These are phyloP conservation scores for Botrytis deweyae DNA, from an alignment of 2,329 filamentous ascomycete genomes.

Conservation along the genomic window DNA sequence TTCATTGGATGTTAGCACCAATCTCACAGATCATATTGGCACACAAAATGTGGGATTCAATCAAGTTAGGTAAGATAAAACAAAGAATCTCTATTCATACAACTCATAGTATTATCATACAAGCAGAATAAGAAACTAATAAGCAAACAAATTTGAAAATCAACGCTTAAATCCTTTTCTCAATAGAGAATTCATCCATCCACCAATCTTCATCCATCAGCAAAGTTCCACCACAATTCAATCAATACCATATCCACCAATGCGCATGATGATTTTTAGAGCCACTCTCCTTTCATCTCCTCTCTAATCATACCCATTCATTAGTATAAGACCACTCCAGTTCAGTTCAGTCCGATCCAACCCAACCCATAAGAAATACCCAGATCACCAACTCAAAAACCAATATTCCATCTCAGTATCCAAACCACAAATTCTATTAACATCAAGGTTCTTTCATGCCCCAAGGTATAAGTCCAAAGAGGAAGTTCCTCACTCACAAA, in stretches of 20 bases:
- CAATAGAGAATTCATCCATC: neutral
- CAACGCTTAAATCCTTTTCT: neutral
- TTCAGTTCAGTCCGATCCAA: neutral
- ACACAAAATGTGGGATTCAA: neutral
- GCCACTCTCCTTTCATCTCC: neutral
- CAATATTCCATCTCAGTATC: neutral
- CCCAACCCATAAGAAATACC: neutral
- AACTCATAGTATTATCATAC: neutral
- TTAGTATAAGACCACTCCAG: neutral
- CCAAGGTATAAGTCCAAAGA: slow-evolving; percentile 2
- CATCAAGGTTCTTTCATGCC: slow-evolving; percentile 17
- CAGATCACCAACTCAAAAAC: neutral
- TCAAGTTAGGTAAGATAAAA: neutral
- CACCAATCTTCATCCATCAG: neutral
- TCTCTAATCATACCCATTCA: neutral
- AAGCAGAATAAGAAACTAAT: neutral
- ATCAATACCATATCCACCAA: neutral
- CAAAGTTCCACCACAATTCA: neutral
- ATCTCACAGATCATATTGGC: neutral
- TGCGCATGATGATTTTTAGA: neutral
- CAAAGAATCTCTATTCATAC: neutral
- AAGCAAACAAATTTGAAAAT: slow-evolving; percentile 2
- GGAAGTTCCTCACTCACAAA: slow-evolving; percentile 17
- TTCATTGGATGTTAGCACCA: neutral
- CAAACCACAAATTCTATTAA: neutral